phyloP scores from a whole-genome alignment of 1,284 basidiomycete genomes.

The Leucoagaricus sp. region DNA sequence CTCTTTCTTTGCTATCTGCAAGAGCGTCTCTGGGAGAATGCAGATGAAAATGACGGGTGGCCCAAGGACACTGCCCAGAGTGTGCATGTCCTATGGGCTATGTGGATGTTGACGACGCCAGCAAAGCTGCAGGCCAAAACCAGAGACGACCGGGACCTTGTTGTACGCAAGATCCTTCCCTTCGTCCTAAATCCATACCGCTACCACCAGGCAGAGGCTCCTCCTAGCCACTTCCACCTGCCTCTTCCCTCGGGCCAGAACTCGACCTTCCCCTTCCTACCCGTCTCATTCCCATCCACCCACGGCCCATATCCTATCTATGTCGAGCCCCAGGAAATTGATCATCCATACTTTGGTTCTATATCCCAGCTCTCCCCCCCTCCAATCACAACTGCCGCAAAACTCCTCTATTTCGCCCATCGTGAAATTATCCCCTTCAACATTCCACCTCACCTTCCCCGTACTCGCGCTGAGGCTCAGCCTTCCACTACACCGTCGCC shows the following conservation, averaged over 20 bases:
- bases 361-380: too few species aligned
- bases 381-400: too few species aligned
- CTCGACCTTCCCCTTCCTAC: background rate
- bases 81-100: slow-evolving; percentile 60
- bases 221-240: slow-evolving; percentile 58
- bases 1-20: slow-evolving; percentile 51
- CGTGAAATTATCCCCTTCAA: too few species aligned
- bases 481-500: too few species aligned
- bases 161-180: slow-evolving; percentile 56
- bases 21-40: slow-evolving; percentile 31
- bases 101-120: slow-evolving; percentile 59
- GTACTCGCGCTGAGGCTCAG: too few species aligned
- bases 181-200: slow-evolving; percentile 55
- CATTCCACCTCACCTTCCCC: too few species aligned
- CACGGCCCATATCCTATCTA: too few species aligned
- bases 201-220: slow-evolving; percentile 60
- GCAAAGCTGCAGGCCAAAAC: slow-evolving; percentile 50
- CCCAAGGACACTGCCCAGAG: slow-evolving; percentile 51
- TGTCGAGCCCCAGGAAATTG: too few species aligned
- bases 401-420: too few species aligned
- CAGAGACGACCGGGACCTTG: slow-evolving; percentile 37
- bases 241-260: slow-evolving; percentile 37
- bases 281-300: too few species aligned
- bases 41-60: slow-evolving; percentile 45
- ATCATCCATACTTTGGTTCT: too few species aligned